Base-by-base conservation (phyloP, 495 filamentous ascomycete genomes). In the Podospora tetraspora region DNA sequence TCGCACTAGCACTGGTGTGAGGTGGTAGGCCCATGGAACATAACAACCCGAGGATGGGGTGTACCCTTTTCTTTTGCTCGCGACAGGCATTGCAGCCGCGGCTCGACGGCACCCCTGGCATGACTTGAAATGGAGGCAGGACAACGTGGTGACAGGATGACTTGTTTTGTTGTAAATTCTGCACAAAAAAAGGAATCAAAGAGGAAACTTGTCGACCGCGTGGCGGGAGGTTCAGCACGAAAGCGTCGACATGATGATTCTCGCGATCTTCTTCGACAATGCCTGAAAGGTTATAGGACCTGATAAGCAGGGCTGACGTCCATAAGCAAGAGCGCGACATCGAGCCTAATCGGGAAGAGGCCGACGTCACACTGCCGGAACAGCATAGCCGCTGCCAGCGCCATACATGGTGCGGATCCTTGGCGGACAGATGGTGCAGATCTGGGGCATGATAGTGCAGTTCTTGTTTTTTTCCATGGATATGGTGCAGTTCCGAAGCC, bases 41-140 rank as follows among this genome's bases (percentile, higher is more conserved):
- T n/a, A n/a, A 68, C 13, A 16, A 52, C 57, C 56, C 13, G 21
- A 66, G 12, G 65, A 27, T 69, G 77, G 77, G 67, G 25, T 34
- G 25, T 72, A 85, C 84, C 79, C 85, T 85, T 73, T 86, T 85
- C 77, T 84, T 86, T 65, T 81, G 79, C 62, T 80, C 79, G 30
- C 83, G 82, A 70, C 83, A 86, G 8, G 72, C 79, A 30, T 84
- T 80, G 66, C 84, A 86, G 25, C 79, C 82, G 67, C 78, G 78
- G 30, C 81, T 79, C 6, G 80, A 78, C 11, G 81, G 82, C 16
- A 85, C 83, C 8, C 84, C 84, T 0, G 83, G 83, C 84, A 86
- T 86, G 29, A 30, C 11, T 25, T 69, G 27, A 56, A 57, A 7
- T 21, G 27, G 16, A 37, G 29, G 32, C 10, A 30, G 43, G 8